Percentiles rank a stretch among this genome's conserved stretches.
Evolutionary conservation across 345 rosid species (phyloP).

Genomic region (Mallotus nudiflorus): DNA sequence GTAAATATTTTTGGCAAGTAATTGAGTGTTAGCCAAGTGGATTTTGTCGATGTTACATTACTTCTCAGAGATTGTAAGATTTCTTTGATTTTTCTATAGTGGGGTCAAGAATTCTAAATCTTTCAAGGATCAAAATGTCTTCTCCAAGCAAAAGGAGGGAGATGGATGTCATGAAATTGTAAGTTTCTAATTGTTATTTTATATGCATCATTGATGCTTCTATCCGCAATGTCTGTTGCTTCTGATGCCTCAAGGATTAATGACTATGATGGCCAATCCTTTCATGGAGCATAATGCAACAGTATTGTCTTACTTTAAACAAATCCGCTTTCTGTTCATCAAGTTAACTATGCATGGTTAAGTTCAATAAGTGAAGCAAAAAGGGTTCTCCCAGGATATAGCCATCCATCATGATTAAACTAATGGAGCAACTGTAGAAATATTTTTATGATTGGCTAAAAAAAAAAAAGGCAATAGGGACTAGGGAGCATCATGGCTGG

Average conservation of each 20-base stretch:
- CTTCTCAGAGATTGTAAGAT: neutral
- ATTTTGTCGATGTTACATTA: neutral
- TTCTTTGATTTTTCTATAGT: neutral
- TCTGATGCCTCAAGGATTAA: neutral
- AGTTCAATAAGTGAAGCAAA: neutral
- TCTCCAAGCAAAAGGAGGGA: conserved; percentile 66
- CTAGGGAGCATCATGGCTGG: neutral
- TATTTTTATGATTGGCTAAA: neutral
- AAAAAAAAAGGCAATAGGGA: too few relatives aligned
- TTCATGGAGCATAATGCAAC: too few relatives aligned
- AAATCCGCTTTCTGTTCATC: neutral
- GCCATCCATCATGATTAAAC: neutral
- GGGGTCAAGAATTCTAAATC: conserved; percentile 5
- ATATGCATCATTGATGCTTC: neutral
- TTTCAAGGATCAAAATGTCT: conserved; percentile 32
- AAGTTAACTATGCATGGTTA: neutral
- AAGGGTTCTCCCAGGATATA: neutral
- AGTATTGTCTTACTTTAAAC: too few relatives aligned
- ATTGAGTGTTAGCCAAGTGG: neutral
- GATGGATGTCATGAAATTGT: conserved; percentile 65
- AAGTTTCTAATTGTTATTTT: conserved; percentile 24
- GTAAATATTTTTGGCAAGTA: too few relatives aligned
- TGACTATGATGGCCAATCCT: too few relatives aligned
- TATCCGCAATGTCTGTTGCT: neutral
- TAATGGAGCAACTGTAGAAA: neutral